Conservation (phyloP, 2,329 filamentous ascomycete genomes). For the Annulohypoxylon truncatum region DNA sequence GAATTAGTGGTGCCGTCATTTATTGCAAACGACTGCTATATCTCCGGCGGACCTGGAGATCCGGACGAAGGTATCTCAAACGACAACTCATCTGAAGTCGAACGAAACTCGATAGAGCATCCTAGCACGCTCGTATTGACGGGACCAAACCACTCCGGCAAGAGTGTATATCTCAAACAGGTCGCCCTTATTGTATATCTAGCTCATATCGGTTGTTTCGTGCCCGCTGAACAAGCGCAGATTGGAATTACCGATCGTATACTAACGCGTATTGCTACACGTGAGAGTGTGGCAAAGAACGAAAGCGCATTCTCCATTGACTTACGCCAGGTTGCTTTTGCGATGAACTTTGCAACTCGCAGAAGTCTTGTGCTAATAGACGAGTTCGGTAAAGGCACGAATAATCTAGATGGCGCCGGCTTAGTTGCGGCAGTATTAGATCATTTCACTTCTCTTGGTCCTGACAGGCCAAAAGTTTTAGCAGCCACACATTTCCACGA, state of each 20-base stretch:
- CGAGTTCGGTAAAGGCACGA: constrained; percentile 82
- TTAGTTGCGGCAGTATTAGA: constrained; percentile 68
- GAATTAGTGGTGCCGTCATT: constrained; percentile 84
- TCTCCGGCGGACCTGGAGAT: constrained; percentile 69
- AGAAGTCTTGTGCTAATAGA: constrained; percentile 89
- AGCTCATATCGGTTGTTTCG: constrained; percentile 91
- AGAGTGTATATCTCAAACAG: constrained; percentile 96
- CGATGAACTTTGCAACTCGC: constrained; percentile 78
- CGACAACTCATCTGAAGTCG: constrained; percentile 14
- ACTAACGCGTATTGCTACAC: constrained; percentile 83
- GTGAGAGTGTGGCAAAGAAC: constrained; percentile 68
- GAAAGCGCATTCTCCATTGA: constrained; percentile 80
- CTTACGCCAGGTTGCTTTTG: constrained; percentile 84
- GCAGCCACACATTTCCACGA: constrained; percentile 76
- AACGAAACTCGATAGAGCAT: constrained; percentile 34
- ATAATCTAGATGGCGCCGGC: constrained; percentile 67
- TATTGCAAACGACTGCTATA: constrained; percentile 82
- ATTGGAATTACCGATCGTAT: constrained; percentile 95
- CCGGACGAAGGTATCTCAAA: constrained; percentile 30
- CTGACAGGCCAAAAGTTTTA: constrained; percentile 66
- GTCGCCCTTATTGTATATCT: constrained; percentile 90
- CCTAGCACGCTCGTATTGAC: constrained; percentile 85
- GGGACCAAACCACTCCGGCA: constrained; percentile 95
- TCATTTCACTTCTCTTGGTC: constrained; percentile 63
- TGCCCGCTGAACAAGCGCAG: constrained; percentile 79